A percentile compares a stretch with the other conserved stretches of the same genome.
Conservation (phyloP, 352 stramenopile genomes). For the Peronospora farinosa region DNA sequence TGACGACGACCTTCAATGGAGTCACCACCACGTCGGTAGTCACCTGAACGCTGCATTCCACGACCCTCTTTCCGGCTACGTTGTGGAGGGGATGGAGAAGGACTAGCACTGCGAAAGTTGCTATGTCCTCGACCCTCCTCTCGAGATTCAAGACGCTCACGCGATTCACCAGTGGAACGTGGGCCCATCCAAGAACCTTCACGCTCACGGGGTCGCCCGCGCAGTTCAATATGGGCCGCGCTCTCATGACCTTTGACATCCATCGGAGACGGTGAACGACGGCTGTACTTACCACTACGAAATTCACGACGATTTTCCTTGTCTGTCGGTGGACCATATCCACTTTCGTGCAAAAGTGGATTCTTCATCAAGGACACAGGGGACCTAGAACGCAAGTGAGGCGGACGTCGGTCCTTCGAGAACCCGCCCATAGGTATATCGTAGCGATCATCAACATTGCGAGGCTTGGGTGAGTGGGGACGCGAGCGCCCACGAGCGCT, state of each 20-base stretch:
- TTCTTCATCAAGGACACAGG: conserved; percentile 21
- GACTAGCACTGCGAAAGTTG: conserved; percentile 11
- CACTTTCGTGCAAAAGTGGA: conserved; percentile 15
- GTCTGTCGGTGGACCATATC: conserved; percentile 16
- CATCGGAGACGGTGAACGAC: conserved; percentile 16
- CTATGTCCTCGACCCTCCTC: conserved; percentile 16
- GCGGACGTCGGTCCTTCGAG: conserved; percentile 14
- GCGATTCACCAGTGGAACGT: conserved; percentile 11
- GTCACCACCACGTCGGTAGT: conserved; percentile 19
- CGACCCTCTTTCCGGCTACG: conserved; percentile 20
- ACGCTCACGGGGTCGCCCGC: conserved; percentile 30
- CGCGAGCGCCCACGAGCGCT: conserved; percentile 25
- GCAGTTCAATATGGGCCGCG: conserved; percentile 17
- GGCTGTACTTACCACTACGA: conserved; percentile 16
- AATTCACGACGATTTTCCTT: conserved; percentile 30
- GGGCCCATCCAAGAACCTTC: conserved; percentile 19
- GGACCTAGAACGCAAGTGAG: conserved; percentile 31
- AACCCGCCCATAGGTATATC: conserved; percentile 6
- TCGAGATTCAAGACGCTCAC: conserved; percentile 14
- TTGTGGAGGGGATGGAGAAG: conserved; percentile 22
- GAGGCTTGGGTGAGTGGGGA: conserved; percentile 25
- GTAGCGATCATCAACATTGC: conserved; percentile 12
- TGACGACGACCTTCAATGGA: conserved; percentile 18
- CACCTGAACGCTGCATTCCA: conserved; percentile 13
- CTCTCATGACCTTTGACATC: conserved; percentile 20